phyloP scores from a whole-genome alignment of 768 basidiomycete genomes.

The Pilatotrama ljubarskyi region DNA sequence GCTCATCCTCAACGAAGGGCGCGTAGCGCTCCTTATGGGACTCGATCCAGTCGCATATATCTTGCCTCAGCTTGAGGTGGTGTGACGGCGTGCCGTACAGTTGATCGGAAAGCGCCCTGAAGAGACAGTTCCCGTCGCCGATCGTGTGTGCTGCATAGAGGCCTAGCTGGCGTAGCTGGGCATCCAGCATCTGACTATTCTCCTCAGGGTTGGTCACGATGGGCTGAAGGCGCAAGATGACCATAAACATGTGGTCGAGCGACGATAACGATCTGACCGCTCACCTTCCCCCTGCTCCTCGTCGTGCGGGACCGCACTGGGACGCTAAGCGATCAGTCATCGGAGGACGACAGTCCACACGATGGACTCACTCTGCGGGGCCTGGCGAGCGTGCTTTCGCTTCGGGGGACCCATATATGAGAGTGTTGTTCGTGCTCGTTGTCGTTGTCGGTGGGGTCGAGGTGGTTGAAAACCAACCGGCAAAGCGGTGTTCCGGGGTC shows the following conservation, averaged over 20 bases:
- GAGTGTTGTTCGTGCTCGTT: constrained; percentile 25
- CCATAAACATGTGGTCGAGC: constrained; percentile 12
- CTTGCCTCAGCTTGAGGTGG: constrained; percentile 67
- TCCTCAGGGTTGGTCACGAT: constrained; percentile 53
- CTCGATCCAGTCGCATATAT: constrained; percentile 84
- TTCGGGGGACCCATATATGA: constrained; percentile 43
- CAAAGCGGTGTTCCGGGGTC: constrained; percentile 33
- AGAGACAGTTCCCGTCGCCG: constrained; percentile 93
- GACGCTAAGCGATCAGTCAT: constrained; percentile 26
- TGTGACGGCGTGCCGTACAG: constrained; percentile 71
- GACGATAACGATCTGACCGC: constrained; percentile 26
- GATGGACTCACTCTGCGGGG: constrained; percentile 41
- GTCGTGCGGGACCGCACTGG: constrained; percentile 59
- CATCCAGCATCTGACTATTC: constrained; percentile 64
- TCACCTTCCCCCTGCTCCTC: constrained; percentile 56
- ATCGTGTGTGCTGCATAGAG: constrained; percentile 86
- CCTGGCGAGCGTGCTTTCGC: constrained; percentile 38
- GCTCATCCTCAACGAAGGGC: constrained; percentile 84
- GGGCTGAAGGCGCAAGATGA: constrained; percentile 3
- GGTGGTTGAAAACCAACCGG: constrained; percentile 34
- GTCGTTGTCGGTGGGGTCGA: constrained; percentile 19
- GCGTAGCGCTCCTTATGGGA: constrained; percentile 70
- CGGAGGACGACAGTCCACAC: constrained; percentile 14
- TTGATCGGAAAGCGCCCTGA: constrained; percentile 88
- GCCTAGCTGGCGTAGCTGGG: constrained; percentile 75